phyloP scores from a whole-genome alignment of 2,329 filamentous ascomycete species.

The Alternaria sp. region DNA sequence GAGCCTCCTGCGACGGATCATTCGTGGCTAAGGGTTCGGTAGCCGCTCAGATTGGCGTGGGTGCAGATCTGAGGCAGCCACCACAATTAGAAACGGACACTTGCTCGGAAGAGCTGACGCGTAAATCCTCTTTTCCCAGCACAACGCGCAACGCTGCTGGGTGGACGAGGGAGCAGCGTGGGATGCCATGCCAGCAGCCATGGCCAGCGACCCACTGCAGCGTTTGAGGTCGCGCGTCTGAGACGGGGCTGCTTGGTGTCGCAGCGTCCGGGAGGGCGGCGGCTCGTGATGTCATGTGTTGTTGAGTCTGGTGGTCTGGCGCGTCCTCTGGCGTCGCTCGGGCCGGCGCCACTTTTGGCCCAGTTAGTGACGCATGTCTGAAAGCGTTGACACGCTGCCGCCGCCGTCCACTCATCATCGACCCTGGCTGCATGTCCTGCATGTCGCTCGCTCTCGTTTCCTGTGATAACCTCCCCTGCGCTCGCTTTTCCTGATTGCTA shows the following conservation, averaged over 20 bases:
- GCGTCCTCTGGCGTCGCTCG: neutral
- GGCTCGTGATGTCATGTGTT: constrained; percentile 11
- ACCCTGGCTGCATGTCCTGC: constrained; percentile 2
- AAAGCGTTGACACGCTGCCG: neutral
- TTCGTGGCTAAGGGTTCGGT: neutral
- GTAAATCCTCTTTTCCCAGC: neutral
- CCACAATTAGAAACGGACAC: neutral
- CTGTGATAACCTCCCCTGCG: constrained; percentile 1
- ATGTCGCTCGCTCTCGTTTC: neutral
- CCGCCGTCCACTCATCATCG: constrained; percentile 5
- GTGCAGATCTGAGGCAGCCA: constrained; percentile 7
- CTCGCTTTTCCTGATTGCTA: constrained; percentile 8
- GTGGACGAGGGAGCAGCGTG: neutral
- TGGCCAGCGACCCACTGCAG: neutral
- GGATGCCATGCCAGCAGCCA: neutral
- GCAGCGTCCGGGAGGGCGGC: neutral
- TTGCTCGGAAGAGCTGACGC: constrained; percentile 7
- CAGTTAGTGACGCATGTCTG: constrained; percentile 7
- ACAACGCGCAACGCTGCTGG: constrained; percentile 2
- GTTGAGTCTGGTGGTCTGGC: constrained; percentile 2
- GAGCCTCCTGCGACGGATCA: neutral
- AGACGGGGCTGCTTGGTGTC: constrained; percentile 3
- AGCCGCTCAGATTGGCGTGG: constrained; percentile 4
- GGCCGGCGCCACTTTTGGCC: constrained; percentile 1
- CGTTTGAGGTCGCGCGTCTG: neutral